Conservation (phyloP, 208 protist species). For the Acanthamoeba triangularis region DNA sequence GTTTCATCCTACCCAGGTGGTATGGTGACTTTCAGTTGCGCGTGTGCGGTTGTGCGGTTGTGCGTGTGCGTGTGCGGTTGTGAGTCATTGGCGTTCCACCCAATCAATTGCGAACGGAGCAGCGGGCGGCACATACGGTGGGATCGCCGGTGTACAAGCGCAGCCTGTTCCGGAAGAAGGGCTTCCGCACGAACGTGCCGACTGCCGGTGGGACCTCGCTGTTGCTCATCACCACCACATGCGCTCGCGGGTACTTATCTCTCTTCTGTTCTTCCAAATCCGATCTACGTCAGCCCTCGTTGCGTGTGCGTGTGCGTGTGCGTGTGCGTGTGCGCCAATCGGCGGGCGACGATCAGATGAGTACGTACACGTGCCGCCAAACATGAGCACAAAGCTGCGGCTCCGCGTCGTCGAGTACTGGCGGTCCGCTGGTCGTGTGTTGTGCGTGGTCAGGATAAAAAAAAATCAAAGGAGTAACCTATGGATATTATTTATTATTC, state of each 20-base stretch:
- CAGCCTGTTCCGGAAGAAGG: slow-evolving; percentile 21
- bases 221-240: neutral
- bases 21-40: neutral
- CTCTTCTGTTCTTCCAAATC: neutral
- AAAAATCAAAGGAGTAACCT: neutral
- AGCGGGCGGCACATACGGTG: neutral
- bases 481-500: too few species aligned
- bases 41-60: neutral
- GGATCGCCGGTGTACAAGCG: slow-evolving; percentile 1
- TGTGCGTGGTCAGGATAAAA: neutral
- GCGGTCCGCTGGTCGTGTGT: neutral
- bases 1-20: neutral
- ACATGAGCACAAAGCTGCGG: neutral
- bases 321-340: too few species aligned
- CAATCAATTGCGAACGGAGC: neutral
- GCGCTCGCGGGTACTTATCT: neutral
- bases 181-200: neutral
- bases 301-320: neutral
- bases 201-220: neutral
- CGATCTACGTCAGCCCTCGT: neutral
- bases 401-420: neutral
- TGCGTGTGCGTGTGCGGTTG: neutral
- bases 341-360: too few species aligned
- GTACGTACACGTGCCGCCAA: neutral
- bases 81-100: neutral